Base-by-base conservation (phyloP, 495 filamentous ascomycete species). In the Trichocladium uniseriatum region DNA sequence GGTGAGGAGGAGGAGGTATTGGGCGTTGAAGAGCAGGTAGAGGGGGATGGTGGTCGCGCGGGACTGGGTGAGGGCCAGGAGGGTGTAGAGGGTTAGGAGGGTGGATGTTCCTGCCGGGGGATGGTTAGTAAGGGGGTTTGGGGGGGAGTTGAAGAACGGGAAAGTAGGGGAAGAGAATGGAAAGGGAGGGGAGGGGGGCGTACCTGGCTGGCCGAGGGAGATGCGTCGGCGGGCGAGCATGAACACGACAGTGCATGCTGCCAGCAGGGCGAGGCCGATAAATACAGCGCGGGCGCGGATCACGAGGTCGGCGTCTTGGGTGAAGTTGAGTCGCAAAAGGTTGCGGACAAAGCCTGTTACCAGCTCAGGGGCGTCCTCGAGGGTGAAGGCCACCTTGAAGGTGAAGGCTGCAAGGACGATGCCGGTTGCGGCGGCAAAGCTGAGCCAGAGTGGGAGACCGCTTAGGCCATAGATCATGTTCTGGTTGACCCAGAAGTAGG, bases 51-150 rank as follows among this genome's bases (percentile, higher is more conserved):
- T 95, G 13, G 83, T 81, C 15, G 80, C 76, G 41, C 86, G 78
- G 6, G 87, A 87, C 67, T 98, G 89, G 5, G 89, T 96, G 35
- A 94, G 72, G 22, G 95, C 74, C 53, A 96, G 84, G 27, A 95
- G 68, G 24, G 79, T 81, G 38, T 89, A 72, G 22, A 89, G 66
- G 53, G 86, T 75, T 56, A 89, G 85, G 31, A 88, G 47, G 7
- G 64, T 68, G 8, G 58, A 54, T 41, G 69, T 67, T 19, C 69
- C 68, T 61, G 45, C 24, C 8, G 4, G 24, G 24, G 24, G 4
- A 37, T 63, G 41, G 56, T 48, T 18, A 5, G 16, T 36, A 24
- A 14, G 37, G 11, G 28, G 13, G 18, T 38, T 38, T 20, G 41
- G 35, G 10, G 6, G 35, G 31, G 5, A 13, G 7, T 7, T 3